Evolutionary conservation across 768 basidiomycete genomes (phyloP), one percentile per base, ranked within the genome.

Genomic region (Thelephora aurantiotincta): DNA sequence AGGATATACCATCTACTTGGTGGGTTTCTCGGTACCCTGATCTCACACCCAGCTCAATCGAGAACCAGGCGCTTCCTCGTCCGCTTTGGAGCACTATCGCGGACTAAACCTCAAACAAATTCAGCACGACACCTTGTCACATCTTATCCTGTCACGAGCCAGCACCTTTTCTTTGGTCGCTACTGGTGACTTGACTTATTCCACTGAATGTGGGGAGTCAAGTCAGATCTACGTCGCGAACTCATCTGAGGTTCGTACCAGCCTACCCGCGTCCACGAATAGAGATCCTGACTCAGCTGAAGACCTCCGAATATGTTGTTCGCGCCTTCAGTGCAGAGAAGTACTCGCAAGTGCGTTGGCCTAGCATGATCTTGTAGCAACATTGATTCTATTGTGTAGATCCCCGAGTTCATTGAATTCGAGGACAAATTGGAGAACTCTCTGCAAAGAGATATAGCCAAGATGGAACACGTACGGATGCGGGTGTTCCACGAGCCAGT

Each of bases 111-210:
- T 87, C 51, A 91, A 91, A 60, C 83, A 88, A 56, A 74, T 93
- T 19, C 90, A 94, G 59, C 75, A 82, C 49, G 92, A 96, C 57
- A 94, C 92, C 0, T 68, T 96, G 6, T 88, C 87, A 1, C 87
- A 94, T 58, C 74, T 88, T 47, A 63, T 91, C 45, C 72, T 91
- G 36, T 77, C 84, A 16, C 75, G 90, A 18, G 75, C 81, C 11
- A 76, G 80, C 18, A 84, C 79, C 0, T 93, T 89, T 67, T 88
- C 86, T 2, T 65, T 83, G 35, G 80, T 84, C 38, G 69, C 82
- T 3, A 73, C 67, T 12, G 88, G 88, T 6, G 88, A 91, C 55
- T 61, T 91, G 23, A 82, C 85, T 1, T 74, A 78, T 61, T 69
- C 76, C 19, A 72, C 80, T 12, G 88, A 90, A 60, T 85, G 82